Conservation (phyloP, 352 stramenopile species). For the Pythium insidiosum region DNA sequence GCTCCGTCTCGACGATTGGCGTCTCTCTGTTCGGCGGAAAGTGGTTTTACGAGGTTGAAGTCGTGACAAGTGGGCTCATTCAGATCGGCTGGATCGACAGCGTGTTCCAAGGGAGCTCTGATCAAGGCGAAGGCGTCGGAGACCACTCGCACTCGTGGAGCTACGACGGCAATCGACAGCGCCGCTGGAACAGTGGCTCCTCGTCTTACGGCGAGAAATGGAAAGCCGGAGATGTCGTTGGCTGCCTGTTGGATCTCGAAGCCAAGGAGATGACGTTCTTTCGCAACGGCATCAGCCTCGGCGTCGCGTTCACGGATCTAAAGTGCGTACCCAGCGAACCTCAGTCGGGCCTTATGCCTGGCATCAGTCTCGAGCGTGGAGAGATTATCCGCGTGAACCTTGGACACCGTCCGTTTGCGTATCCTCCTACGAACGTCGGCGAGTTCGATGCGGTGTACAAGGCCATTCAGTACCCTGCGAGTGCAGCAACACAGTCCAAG, state of each 20-base stretch:
- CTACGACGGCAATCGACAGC: slow-evolving; percentile 89
- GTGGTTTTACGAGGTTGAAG: slow-evolving; percentile 93
- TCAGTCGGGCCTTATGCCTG: slow-evolving; percentile 69
- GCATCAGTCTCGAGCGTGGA: slow-evolving; percentile 79
- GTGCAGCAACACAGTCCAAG: slow-evolving; percentile 22
- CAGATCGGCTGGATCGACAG: slow-evolving; percentile 91
- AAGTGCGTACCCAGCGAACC: slow-evolving; percentile 37
- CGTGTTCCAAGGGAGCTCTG: slow-evolving; percentile 87
- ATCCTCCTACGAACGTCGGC: slow-evolving; percentile 45
- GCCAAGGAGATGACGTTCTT: slow-evolving; percentile 82
- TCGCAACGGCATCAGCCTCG: slow-evolving; percentile 80
- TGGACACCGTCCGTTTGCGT: slow-evolving; percentile 70
- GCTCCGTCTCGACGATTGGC: slow-evolving; percentile 70
- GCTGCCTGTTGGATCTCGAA: slow-evolving; percentile 83
- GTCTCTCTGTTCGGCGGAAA: slow-evolving; percentile 74
- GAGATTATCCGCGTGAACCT: slow-evolving; percentile 86
- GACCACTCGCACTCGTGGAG: slow-evolving; percentile 90
- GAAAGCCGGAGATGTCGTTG: slow-evolving; percentile 88
- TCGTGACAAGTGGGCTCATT: slow-evolving; percentile 87
- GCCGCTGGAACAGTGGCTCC: slow-evolving; percentile 87
- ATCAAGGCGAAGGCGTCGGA: slow-evolving; percentile 88
- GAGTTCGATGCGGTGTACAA: slow-evolving; percentile 65
- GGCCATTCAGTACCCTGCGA: slow-evolving; percentile 36
- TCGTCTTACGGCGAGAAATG: slow-evolving; percentile 88
- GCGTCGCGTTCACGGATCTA: slow-evolving; percentile 67